Base-by-base conservation (phyloP, 2,329 filamentous ascomycete genomes). In the Pseudocercospora fuligena region DNA sequence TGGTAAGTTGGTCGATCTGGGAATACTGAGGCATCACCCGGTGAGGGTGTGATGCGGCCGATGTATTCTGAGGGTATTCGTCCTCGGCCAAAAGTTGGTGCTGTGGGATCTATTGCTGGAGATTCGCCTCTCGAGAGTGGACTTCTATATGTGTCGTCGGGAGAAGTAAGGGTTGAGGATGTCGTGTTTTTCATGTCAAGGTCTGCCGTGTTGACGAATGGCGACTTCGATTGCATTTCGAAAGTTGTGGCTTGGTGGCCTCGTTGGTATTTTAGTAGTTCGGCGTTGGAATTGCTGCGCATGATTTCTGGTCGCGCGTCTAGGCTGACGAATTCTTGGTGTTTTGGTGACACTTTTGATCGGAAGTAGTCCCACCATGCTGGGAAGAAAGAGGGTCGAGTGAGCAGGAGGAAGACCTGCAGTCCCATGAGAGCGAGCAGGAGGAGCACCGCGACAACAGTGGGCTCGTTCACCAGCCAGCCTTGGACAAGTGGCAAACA, bases 251-350 rank as follows among this genome's bases (percentile, higher is more conserved):
- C 71, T 60, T 73, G 72, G 60, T 75, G 72, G 6, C 74, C 73
- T 7, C 72, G 69, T 33, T 72, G 69, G 58, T 73, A 73, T 11
- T 69, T 65, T 5, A 73, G 49, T 19, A 72, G 58, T 21, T 70
- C 64, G n/a, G 67, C 66, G 29, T 73, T 67, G 9, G 74, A 72
- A 40, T 66, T 64, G n/a, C 66, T 61, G n/a, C 73, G 69, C 60
- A 71, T 70, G 47, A 67, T 64, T 14, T 70, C 61, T 51, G 69
- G 69, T 53, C 70, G 64, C 1, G 93, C 93, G 76, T 97, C 94
- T 54, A 91, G 89, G 46, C 92, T 96, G 70, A 97, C 91, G 74
- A 97, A 98, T 78, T 98, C 94, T 73, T 88, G 87, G 76, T 90
- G 88, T 66, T 81, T 79, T n/a, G 66, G 56, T 71, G 80, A 82